Evolutionary conservation across 2,329 filamentous ascomycete genomes (phyloP), one percentile per base, ranked within the genome.

Genomic region (Aspergillus fructus): DNA sequence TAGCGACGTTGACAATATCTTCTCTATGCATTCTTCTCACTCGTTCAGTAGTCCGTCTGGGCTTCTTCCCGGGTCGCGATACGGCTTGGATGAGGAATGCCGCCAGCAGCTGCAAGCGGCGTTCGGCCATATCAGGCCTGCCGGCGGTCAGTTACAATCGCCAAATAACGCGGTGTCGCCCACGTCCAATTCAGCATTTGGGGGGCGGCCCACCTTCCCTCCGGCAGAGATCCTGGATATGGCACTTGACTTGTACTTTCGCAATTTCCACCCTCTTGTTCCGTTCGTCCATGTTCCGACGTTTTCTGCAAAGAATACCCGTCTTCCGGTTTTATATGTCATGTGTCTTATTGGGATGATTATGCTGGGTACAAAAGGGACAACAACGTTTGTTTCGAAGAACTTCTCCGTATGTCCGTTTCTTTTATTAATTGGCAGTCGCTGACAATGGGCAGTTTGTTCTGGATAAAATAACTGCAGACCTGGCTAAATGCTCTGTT

Each of bases 331-430:
- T 17, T 67, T 83, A 1, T 78, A 82, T 48, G 76, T 76, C 21
- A 83, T 83, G 78, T 82, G 79, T 62, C 73, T 83, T 13, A 79
- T 83, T 34, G 81, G 81, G 4, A 73, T 83, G 63, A 78, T 79
- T 49, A 76, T 82, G 50, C 64, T 83, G 40, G 80, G 79, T 8
- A 83, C 80, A 1, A 80, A 78, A 45, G 80, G 80, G 11, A 79
- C 80, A 11, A 76, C 78, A 0, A 76, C 73, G 30, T 83, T 83
- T 64, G 79, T 82, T 8, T 74, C 74, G 6, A 73, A 72, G 39
- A 79, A 78, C 53, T 81, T 81, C 59, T 68, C 74, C 3, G 77
- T 72, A 51, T 23, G 67, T 58, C 5, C 11, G 15, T 43, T 68
- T 23, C 30, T 5, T 12, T 34, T 12, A 24, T 11, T 40, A 6